Percentiles rank a stretch among this genome's conserved stretches.
Conservation (phyloP, 805 yeast species). For the Pichia pseudocactophila region DNA sequence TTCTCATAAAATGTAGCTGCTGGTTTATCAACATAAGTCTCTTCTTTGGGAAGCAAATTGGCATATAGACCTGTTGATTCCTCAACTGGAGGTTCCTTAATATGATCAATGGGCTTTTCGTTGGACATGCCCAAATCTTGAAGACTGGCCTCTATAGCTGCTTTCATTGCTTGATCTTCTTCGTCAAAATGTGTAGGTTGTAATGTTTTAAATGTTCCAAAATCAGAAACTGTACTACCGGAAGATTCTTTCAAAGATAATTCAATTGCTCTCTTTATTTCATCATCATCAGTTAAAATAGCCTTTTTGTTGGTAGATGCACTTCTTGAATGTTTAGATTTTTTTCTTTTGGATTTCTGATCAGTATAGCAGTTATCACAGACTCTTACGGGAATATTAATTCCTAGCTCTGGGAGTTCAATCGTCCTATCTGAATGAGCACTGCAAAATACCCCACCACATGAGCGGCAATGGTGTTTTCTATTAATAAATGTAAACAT, state of each 20-base stretch:
- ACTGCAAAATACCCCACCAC: conserved; percentile 92
- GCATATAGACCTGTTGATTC: conserved; percentile 21
- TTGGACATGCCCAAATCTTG: conserved; percentile 47
- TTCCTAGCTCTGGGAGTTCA: conserved; percentile 77
- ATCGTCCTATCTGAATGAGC: conserved; percentile 68
- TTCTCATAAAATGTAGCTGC: too few relatives aligned
- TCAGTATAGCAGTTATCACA: conserved; percentile 83
- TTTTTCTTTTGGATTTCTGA: conserved; percentile 32
- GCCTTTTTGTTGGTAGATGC: background rate
- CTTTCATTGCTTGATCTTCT: conserved; percentile 81
- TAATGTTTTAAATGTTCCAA: background rate
- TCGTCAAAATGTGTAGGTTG: conserved; percentile 22
- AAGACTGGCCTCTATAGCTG: conserved; percentile 89
- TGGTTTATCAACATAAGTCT: too few relatives aligned
- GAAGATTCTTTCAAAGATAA: conserved; percentile 57
- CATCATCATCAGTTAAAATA: conserved; percentile 60
- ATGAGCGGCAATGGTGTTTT: conserved; percentile 93
- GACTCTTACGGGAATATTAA: conserved; percentile 81
- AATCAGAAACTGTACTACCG: conserved; percentile 4
- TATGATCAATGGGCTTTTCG: background rate
- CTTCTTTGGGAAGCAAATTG: conserved; percentile 15
- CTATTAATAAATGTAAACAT: conserved; percentile 75
- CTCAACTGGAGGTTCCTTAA: conserved; percentile 11
- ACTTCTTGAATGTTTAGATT: conserved; percentile 11
- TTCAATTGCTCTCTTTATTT: conserved; percentile 67